Evolutionary conservation across 2,329 filamentous ascomycete species (phyloP), one percentile per base, ranked within the genome.

Genomic region (Alternaria burnsii): DNA sequence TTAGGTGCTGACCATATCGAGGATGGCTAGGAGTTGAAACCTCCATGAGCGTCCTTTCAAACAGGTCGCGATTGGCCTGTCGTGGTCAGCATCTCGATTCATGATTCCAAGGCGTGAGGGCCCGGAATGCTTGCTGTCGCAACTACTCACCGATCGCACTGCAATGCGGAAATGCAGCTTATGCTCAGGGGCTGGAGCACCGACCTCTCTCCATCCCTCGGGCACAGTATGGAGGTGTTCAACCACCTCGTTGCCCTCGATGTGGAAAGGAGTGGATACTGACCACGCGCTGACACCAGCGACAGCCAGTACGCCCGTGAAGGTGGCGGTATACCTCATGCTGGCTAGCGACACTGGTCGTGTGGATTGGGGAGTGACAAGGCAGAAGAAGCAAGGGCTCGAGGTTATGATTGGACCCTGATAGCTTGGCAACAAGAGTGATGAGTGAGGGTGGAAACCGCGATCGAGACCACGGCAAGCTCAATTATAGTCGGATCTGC

Each of bases 1-100:
- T 87, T 76, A 91, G 77, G 68, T 90, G 86, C 67, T 84, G 80
- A 36, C 89, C 88, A 72, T 91, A 91, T 20, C 78, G 80, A 2
- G 81, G 76, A 66, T 88, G 83, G 28, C 80, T 82, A 1, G 89
- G 89, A 0, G 86, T 87, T 0, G 89, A 89, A 30, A 91, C 81
- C 42, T 88, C 84, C 57, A 88, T 81, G 10, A 89, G 82, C 7
- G 79, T 82, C 69, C 86, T 82, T 72, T 90, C 87, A 55, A 91
- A 84, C 6, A 82, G 75, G 3, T 73, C 78, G 38, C 81, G 72
- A 44, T 82, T 82, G 22, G 83, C 82, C 75, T 87, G 81, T 10
- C 14, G n/a, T n/a, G n/a, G 40, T 77, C 40, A 77, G 50, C 16
- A 48, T 18, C 34, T 16, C 10, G 24, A 10, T 36, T 36, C 34